These are phyloP conservation scores for Entonaema liquescens DNA, from an alignment of 495 filamentous ascomycete species.

Conservation along the genomic window DNA sequence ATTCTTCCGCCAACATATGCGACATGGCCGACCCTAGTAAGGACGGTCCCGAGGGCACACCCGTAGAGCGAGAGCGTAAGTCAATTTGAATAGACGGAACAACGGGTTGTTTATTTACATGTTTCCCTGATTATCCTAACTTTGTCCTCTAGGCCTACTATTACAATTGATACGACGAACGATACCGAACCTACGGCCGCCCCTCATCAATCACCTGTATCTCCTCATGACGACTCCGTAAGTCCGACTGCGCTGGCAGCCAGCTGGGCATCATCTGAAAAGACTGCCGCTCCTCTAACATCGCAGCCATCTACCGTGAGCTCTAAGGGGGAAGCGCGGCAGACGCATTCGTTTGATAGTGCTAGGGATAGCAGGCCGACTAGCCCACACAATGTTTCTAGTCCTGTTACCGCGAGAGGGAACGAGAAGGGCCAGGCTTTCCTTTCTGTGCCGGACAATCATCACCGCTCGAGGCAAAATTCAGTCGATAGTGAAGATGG, in stretches of 20 bases:
- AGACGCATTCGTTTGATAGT: slow-evolving; percentile 73
- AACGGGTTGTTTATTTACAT: background rate
- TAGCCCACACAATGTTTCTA: slow-evolving; percentile 89
- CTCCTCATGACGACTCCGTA: slow-evolving; percentile 55
- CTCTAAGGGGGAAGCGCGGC: slow-evolving; percentile 60
- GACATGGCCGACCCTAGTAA: slow-evolving; percentile 34
- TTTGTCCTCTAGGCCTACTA: slow-evolving; percentile 45
- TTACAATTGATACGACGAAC: slow-evolving; percentile 50
- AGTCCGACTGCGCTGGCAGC: slow-evolving; percentile 56
- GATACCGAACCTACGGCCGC: slow-evolving; percentile 48
- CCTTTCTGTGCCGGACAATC: slow-evolving; percentile 57
- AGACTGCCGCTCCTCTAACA: slow-evolving; percentile 48
- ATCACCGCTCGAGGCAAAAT: slow-evolving; percentile 59
- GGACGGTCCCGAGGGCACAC: slow-evolving; percentile 25
- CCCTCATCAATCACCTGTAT: slow-evolving; percentile 54
- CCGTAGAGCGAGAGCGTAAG: slow-evolving; percentile 40
- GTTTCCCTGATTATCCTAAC: slow-evolving; percentile 19
- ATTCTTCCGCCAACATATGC: slow-evolving; percentile 3
- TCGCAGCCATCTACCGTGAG: slow-evolving; percentile 43
- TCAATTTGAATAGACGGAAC: background rate
- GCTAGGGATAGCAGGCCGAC: slow-evolving; percentile 78
- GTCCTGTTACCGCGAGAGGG: slow-evolving; percentile 62
- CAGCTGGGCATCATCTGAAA: slow-evolving; percentile 58
- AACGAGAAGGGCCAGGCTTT: slow-evolving; percentile 56
- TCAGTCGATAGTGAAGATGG: slow-evolving; percentile 64